Base-by-base conservation (phyloP, 148 eudicot species). In the Chenopodium suecicum region DNA sequence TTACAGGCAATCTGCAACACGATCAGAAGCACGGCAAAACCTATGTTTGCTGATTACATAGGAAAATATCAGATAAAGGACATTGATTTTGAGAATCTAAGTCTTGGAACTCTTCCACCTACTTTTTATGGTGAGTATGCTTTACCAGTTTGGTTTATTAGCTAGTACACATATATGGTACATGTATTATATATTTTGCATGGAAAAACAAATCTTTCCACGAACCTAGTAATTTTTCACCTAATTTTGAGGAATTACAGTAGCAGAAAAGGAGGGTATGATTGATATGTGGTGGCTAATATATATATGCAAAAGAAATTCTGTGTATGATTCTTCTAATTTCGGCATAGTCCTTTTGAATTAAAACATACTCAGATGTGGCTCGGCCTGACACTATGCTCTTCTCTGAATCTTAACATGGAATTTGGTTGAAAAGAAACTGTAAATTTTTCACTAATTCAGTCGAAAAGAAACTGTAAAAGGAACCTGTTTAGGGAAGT, bases 61-160 rank as follows among this genome's bases (percentile, higher is more conserved):
- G 94, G 94, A 44, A 85, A 79, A 63, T 92, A 82, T 82, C 87
- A 83, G 75, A 89, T 93, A 75, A 76, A 86, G 68, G 88, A 90
- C 1, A 88, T 95, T 66, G 82, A 86, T 50, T 90, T 95, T 77
- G 93, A 93, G 77, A 85, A 46, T 14, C 86, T 95, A 32, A 86
- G 85, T 82, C 95, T 95, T 83, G 98, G 98, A 82, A 93, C 79
- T 77, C 87, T 93, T 79, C 90, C 98, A 66, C 97, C 97, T 29
- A 82, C 68, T 11, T 79, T 95, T 71, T 91, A 91, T 56, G 97
- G 98, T 91, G 81, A 87, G 89, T 74, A 48, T 72, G 66, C 80
- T 68, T 80, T 29, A 44, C 37, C 52, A 37, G 41, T 16, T 64
- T 79, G 17, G 31, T 76, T 68, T 34, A 17, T 73, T 25, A 20